A percentile compares a stretch with the other conserved stretches of the same genome.
phyloP scores from a whole-genome alignment of 2,329 filamentous ascomycete genomes.

The Pleomassaria siparia region DNA sequence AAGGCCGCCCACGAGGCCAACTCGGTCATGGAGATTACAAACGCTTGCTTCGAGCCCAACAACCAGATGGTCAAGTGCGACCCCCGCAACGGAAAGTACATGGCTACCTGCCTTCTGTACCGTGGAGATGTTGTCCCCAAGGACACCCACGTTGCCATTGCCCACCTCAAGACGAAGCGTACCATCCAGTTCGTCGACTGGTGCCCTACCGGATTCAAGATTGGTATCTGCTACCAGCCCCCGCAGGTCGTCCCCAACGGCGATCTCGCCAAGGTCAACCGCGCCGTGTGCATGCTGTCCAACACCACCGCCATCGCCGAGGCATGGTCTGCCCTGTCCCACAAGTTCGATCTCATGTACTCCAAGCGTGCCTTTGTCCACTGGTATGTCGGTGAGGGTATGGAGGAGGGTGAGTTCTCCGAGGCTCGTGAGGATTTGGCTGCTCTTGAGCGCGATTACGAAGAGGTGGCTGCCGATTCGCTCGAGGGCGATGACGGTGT shows the following conservation, averaged over 20 bases:
- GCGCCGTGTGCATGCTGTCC: constrained; percentile 98
- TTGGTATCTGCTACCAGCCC: constrained; percentile 99
- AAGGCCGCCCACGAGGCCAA: constrained; percentile 98
- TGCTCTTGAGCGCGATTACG: constrained; percentile 96
- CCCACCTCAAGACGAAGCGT: constrained; percentile 97
- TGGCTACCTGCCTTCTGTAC: constrained; percentile 98
- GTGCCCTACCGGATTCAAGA: constrained; percentile 99
- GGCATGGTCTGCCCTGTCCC: constrained; percentile 92
- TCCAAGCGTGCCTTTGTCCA: constrained; percentile 99
- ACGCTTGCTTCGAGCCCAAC: constrained; percentile 99
- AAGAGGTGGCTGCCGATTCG: constrained; percentile 96
- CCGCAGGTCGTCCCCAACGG: constrained; percentile 95
- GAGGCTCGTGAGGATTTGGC: constrained; percentile 98
- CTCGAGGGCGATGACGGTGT: constrained; percentile 80
- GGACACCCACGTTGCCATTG: constrained; percentile 89
- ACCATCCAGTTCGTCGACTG: constrained; percentile 99
- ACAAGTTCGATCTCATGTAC: constrained; percentile 99
- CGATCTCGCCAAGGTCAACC: constrained; percentile 96
- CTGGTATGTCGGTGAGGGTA: constrained; percentile 99
- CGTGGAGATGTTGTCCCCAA: constrained; percentile 97
- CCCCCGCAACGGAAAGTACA: constrained; percentile 98
- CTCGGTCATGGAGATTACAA: constrained; percentile 97
- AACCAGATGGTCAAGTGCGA: constrained; percentile 99
- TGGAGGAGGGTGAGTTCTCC: constrained; percentile 99
- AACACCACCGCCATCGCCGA: constrained; percentile 99